Evolutionary conservation across 108 stramenopile genomes (phyloP).

Genomic region (Chaetoceros tenuissimus): DNA sequence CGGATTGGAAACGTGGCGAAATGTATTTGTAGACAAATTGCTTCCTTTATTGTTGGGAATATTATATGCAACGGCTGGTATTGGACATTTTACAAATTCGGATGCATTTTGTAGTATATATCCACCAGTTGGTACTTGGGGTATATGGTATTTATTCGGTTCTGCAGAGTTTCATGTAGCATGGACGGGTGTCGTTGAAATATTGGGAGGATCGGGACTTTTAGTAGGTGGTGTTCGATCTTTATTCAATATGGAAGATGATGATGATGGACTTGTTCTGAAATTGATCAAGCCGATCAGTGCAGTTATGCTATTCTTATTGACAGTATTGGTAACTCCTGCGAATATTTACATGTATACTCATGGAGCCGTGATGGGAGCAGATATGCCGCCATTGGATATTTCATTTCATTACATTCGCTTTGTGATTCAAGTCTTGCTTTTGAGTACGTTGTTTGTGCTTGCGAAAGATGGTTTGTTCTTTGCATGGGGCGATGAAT

Average conservation of each 20-base stretch:
- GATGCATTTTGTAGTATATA: slow-evolving; percentile 67
- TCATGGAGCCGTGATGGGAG: slow-evolving; percentile 67
- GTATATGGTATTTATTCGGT: slow-evolving; percentile 82
- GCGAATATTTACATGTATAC: slow-evolving; percentile 90
- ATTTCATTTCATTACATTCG: slow-evolving; percentile 16
- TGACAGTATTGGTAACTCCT: slow-evolving; percentile 71
- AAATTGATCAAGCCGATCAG: slow-evolving; percentile 29
- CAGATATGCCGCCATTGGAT: slow-evolving; percentile 15
- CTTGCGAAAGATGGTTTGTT: slow-evolving; percentile 23
- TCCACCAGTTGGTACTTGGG: slow-evolving; percentile 82
- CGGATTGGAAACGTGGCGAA: too few relatives aligned
- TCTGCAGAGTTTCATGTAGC: slow-evolving; percentile 71
- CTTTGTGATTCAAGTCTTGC: slow-evolving; percentile 16
- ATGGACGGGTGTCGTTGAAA: slow-evolving; percentile 82
- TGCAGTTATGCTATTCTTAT: slow-evolving; percentile 43
- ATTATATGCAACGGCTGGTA: slow-evolving; percentile 64
- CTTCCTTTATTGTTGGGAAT: slow-evolving; percentile 61
- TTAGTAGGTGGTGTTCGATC: slow-evolving; percentile 30
- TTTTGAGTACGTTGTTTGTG: slow-evolving; percentile 13
- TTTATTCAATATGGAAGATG: slow-evolving; percentile 3
- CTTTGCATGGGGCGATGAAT: slow-evolving; percentile 27
- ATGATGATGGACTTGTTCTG: slow-evolving; percentile 3
- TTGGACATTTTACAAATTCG: slow-evolving; percentile 63
- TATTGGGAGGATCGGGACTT: slow-evolving; percentile 50
- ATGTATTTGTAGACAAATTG: too few relatives aligned